Evolutionary conservation across 352 stramenopile species (phyloP), one percentile per base, ranked within the genome.

Genomic region (Globisporangium uncinulatum): DNA sequence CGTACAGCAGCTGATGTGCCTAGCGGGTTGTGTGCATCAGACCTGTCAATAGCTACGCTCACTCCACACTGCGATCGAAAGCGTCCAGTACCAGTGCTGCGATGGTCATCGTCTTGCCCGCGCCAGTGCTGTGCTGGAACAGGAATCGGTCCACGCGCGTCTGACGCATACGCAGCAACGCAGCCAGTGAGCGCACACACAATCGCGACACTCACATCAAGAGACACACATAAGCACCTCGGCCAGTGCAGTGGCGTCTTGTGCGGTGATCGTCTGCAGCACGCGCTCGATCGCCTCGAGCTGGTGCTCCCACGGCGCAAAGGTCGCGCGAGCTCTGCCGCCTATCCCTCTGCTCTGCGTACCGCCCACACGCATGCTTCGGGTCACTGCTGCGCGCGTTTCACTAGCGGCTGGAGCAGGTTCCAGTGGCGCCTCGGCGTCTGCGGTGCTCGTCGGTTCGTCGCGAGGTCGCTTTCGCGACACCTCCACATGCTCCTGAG

Each of bases 91-190:
- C 74, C 46, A 89, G 52, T 13, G 79, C 81, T 6, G 79, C 79
- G 51, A 93, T 89, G 10, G 83, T 93, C 51, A 89, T 48, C 31
- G 81, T 91, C 63, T 94, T 94, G 62, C 84, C 84, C 31, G 82
- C 80, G 17, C 84, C 84, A 13, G 84, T 94, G 54, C 84, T 92
- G 63, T 94, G 84, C 57, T 94, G 84, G 11, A 94, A 57, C 39
- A 93, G 64, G 42, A 83, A 93, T 7, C 58, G 69, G 66, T 76
- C 66, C 53, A 56, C 45, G 17, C 42, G 56, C 44, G 59, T 21
- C 39, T 54, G 43, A 20, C 19, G 1, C 44, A 4, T n/a, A 37
- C 51, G 34, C 8, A 55, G 20, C 9, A 44, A 31, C 20, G 10
- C n/a, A 11, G 10, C 37, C 3, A 20, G 34, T n/a, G 17, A 34